Conservation (phyloP, 768 basidiomycete species). For the Suillus brevipes region DNA sequence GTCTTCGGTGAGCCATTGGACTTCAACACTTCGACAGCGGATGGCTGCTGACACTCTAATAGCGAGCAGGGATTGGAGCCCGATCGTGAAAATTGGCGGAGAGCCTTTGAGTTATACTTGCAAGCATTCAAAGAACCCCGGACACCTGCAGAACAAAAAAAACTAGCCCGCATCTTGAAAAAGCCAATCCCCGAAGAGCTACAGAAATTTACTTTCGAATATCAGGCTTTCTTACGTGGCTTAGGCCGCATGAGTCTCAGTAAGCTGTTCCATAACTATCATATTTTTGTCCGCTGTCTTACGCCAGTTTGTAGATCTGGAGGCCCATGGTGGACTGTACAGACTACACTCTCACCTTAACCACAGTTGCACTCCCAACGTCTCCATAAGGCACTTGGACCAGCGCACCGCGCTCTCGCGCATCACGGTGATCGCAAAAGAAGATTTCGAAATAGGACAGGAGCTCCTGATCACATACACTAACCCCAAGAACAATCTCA, state of each 20-base stretch:
- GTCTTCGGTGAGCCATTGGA: slow-evolving; percentile 17
- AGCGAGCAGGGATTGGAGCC: slow-evolving; percentile 49
- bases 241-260: slow-evolving; percentile 82
- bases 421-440: slow-evolving; percentile 71
- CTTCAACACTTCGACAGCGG: background rate
- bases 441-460: slow-evolving; percentile 63
- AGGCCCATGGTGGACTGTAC: slow-evolving; percentile 86
- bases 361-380: slow-evolving; percentile 79
- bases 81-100: slow-evolving; percentile 66
- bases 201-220: slow-evolving; percentile 64
- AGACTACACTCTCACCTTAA: slow-evolving; percentile 85
- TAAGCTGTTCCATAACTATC: slow-evolving; percentile 36
- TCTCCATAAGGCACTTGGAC: slow-evolving; percentile 77
- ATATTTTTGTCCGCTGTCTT: slow-evolving; percentile 8
- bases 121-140: slow-evolving; percentile 65
- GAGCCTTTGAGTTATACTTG: slow-evolving; percentile 56
- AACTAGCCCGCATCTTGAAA: slow-evolving; percentile 57
- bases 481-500: slow-evolving; percentile 47
- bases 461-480: slow-evolving; percentile 82
- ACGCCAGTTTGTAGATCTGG: slow-evolving; percentile 53
- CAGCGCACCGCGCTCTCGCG: slow-evolving; percentile 66
- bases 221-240: slow-evolving; percentile 71
- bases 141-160: slow-evolving; percentile 50
- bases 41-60: background rate
- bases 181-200: slow-evolving; percentile 47